Evolutionary conservation across 768 basidiomycete species (phyloP).

Genomic region (Panus rudis): DNA sequence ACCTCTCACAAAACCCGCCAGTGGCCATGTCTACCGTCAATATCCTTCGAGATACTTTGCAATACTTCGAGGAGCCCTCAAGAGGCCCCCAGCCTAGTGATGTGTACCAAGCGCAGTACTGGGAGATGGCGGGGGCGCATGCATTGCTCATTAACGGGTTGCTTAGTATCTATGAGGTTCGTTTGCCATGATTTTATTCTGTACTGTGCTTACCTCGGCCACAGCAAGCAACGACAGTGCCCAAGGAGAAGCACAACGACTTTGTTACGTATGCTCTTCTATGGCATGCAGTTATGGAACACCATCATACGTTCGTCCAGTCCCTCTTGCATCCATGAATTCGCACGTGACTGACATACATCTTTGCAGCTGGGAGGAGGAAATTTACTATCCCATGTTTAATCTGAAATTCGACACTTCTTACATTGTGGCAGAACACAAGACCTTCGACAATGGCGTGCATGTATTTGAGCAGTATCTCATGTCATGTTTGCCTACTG

Average conservation of each 20-base stretch:
- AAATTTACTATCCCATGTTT: slow-evolving; percentile 10
- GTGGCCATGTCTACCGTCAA: not conserved
- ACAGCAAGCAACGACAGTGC: slow-evolving; percentile 8
- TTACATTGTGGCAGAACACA: slow-evolving; percentile 3
- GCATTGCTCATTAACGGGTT: slow-evolving; percentile 8
- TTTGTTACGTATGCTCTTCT: slow-evolving; percentile 8
- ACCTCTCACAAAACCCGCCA: too few species aligned
- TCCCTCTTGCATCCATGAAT: not conserved
- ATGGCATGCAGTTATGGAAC: slow-evolving; percentile 6
- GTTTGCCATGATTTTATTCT: not conserved
- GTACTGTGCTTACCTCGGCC: not conserved
- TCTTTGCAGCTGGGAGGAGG: slow-evolving; percentile 7
- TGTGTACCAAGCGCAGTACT: slow-evolving; percentile 7
- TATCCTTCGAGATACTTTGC: not conserved
- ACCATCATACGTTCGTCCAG: slow-evolving; percentile 7
- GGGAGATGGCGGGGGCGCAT: slow-evolving; percentile 11
- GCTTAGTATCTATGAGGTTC: slow-evolving; percentile 9
- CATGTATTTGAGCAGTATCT: slow-evolving; percentile 7
- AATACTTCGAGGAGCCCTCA: slow-evolving; percentile 1
- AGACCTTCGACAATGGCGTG: slow-evolving; percentile 4
- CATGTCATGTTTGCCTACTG: slow-evolving; percentile 4
- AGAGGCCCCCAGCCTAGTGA: slow-evolving; percentile 7
- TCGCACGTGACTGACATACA: not conserved
- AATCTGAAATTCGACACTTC: slow-evolving; percentile 9
- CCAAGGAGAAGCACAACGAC: slow-evolving; percentile 6